Evolutionary conservation across 345 rosid genomes (phyloP), one percentile per base, ranked within the genome.

Genomic region (Eucalyptus decipiens): DNA sequence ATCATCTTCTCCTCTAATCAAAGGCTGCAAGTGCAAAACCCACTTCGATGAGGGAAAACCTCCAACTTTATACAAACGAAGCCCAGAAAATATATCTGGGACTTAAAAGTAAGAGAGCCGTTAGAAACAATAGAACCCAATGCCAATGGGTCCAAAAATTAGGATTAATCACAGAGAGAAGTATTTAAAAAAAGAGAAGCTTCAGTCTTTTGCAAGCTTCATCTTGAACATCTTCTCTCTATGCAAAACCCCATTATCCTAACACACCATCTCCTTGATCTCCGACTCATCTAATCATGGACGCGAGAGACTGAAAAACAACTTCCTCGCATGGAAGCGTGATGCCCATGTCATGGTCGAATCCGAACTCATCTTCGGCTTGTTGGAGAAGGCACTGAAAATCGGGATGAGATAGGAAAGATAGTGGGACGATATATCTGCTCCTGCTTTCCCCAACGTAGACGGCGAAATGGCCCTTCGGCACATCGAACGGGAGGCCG

Each of bases 401-500:
- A 81, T 90, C 89, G 28, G 92, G 92, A 62, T 87, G 93, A 40
- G 91, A 88, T 81, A 93, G 85, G 89, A 91, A 89, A 19, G 94
- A 89, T 11, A 93, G 88, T 9, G 93, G 92, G 23, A 93, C 81
- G 19, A 92, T 90, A 88, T 92, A 88, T 83, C 94, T 88, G 87
- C 92, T 92, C 86, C 93, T 91, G 40, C 87, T 91, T 86, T 93
- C 91, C 3, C 94, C 94, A 9, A 93, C 93, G 28, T 93, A 93
- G 8, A 93, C 93, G 2, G 92, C 86, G 32, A 93, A 93, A 65
- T 93, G 94, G 19, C 94, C 94, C 45, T 89, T 92, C 3, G 93
- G 94, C n/a, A 93, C 92, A 85, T 91, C 92, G 26, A 88, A 88
- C 14, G 97, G 97, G 76, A 95, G 95, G 14, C 93, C 94, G 51